Percentiles rank a stretch among this genome's conserved stretches.
Conservation (phyloP, 2,329 filamentous ascomycete species). For the Microdochium paspali region DNA sequence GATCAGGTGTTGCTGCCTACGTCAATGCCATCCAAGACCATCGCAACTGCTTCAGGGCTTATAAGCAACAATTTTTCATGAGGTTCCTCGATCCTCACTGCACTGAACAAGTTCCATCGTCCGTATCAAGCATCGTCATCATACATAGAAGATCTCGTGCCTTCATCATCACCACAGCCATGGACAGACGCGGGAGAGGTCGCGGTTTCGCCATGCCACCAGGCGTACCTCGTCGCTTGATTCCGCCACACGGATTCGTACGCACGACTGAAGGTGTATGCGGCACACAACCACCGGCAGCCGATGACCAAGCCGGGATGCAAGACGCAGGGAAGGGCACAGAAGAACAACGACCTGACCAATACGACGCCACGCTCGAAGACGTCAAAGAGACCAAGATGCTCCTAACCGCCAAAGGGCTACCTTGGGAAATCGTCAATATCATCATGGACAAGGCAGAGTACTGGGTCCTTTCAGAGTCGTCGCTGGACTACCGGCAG, state of each 20-base stretch:
- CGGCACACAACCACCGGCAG: not conserved
- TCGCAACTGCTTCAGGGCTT: not conserved
- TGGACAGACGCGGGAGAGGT: not conserved
- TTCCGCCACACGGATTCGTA: not conserved
- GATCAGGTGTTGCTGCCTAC: not conserved
- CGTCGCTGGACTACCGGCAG: conserved; percentile 17
- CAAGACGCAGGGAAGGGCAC: not conserved
- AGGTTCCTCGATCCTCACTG: too few relatives aligned
- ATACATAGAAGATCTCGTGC: not conserved
- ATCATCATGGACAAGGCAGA: conserved; percentile 48
- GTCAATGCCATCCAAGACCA: not conserved
- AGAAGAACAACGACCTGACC: conserved; percentile 2
- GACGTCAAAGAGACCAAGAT: conserved; percentile 28
- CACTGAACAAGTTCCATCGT: too few relatives aligned
- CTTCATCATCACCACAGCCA: not conserved
- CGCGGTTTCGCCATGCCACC: not conserved
- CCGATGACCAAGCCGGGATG: not conserved
- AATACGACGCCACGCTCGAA: conserved; percentile 10
- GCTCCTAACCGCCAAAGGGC: conserved; percentile 28
- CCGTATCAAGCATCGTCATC: too few relatives aligned
- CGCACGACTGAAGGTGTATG: not conserved
- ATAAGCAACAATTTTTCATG: not conserved
- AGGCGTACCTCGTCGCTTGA: not conserved
- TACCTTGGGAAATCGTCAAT: conserved; percentile 48
- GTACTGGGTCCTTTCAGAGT: conserved; percentile 48